Conservation (phyloP, 2,329 filamentous ascomycete species). For the Cordyceps militaris region DNA sequence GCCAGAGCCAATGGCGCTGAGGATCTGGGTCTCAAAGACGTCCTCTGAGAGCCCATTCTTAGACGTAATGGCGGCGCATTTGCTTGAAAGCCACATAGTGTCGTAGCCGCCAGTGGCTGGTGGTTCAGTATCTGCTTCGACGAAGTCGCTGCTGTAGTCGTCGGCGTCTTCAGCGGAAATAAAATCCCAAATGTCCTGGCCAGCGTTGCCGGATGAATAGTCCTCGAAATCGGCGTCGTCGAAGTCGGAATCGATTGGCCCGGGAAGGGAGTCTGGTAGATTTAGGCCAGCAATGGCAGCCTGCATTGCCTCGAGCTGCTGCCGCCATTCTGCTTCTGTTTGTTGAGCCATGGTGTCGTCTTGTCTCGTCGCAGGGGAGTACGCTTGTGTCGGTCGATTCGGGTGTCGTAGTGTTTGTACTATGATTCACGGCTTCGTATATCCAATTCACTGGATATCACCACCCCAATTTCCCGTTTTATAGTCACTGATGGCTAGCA, state of each 20-base stretch:
- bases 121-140: conserved; percentile 35
- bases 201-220: conserved; percentile 51
- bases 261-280: conserved; percentile 33
- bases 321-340: conserved; percentile 65
- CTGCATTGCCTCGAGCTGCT: conserved; percentile 80
- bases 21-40: conserved; percentile 71
- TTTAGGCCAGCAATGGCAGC: conserved; percentile 70
- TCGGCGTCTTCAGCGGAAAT: conserved; percentile 70
- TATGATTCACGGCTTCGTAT: not conserved
- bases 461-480: not conserved
- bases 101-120: conserved; percentile 38
- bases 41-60: conserved; percentile 61
- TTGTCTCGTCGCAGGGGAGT: not conserved
- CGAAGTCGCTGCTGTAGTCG: conserved; percentile 57
- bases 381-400: not conserved
- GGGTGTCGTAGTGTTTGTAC: not conserved
- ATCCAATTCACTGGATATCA: not conserved
- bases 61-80: conserved; percentile 59
- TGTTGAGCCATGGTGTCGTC: conserved; percentile 16
- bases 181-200: conserved; percentile 88
- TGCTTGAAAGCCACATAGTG: conserved; percentile 62
- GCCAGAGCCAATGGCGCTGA: conserved; percentile 63
- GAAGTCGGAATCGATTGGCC: conserved; percentile 41
- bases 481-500: not conserved
- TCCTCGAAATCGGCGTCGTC: conserved; percentile 57